These are phyloP conservation scores for Hydrangea macrophylla DNA, from an alignment of 148 eudicot species.

Conservation along the genomic window DNA sequence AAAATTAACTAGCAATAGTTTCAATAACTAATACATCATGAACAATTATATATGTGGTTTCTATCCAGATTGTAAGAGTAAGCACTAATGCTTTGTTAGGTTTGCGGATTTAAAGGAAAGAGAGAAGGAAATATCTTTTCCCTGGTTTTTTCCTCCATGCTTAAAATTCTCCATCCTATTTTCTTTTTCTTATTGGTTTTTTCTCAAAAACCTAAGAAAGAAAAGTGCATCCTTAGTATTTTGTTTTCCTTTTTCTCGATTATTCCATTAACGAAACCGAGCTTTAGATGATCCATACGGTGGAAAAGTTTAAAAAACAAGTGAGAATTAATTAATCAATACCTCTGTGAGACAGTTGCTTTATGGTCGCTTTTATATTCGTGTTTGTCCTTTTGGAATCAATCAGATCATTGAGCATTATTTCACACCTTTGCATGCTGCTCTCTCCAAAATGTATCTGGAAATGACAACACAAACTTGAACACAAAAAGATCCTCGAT, in stretches of 20 bases:
- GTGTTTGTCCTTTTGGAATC: conserved; percentile 86
- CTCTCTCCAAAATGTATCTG: conserved; percentile 99
- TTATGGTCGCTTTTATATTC: conserved; percentile 84
- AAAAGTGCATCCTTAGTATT: no score
- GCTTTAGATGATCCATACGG: neutral
- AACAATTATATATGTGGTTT: neutral
- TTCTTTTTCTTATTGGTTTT: no score
- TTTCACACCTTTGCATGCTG: conserved; percentile 99
- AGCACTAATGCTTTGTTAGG: conserved; percentile 3
- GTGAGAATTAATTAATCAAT: neutral
- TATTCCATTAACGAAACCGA: no score
- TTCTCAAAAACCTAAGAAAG: no score
- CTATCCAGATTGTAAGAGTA: neutral
- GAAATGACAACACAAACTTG: conserved; percentile 13
- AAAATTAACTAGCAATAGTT: conserved; percentile 1
- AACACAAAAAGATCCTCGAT: conserved; percentile 14
- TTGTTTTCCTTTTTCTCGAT: no score
- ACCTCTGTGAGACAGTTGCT: conserved; percentile 65
- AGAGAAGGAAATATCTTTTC: no score
- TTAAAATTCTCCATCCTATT: no score
- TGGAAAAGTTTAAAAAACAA: neutral
- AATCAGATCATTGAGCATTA: conserved; percentile 97
- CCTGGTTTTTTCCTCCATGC: no score
- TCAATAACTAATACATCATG: neutral
- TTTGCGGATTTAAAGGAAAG: no score